These are phyloP conservation scores for Nakaseomyces uthaithaninus DNA, from an alignment of 1,139 yeast species.

Conservation along the genomic window DNA sequence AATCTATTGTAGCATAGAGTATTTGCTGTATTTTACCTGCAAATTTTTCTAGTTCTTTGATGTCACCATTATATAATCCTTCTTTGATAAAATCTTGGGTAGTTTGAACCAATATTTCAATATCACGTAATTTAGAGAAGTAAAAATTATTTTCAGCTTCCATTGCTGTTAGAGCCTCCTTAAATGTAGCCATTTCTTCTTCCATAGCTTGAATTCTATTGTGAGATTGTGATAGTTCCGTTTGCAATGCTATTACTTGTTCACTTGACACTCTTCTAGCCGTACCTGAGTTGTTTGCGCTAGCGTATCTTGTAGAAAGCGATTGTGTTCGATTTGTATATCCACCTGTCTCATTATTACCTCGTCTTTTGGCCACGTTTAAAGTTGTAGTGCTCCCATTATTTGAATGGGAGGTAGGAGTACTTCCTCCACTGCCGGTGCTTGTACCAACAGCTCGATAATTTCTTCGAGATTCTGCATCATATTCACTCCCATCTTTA, in stretches of 20 bases:
- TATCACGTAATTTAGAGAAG: slow-evolving; percentile 79
- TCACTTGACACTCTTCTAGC: slow-evolving; percentile 23
- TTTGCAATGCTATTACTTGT: slow-evolving; percentile 29
- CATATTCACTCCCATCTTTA: slow-evolving; percentile 61
- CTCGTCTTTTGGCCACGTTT: slow-evolving; percentile 7
- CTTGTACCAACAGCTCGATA: slow-evolving; percentile 28
- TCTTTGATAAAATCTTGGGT: slow-evolving; percentile 45
- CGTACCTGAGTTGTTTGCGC: background rate
- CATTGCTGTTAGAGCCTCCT: slow-evolving; percentile 47
- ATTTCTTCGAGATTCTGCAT: slow-evolving; percentile 52
- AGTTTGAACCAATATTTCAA: slow-evolving; percentile 71
- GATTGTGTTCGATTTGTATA: slow-evolving; percentile 4
- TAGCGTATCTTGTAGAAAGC: slow-evolving; percentile 1
- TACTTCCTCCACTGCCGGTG: slow-evolving; percentile 15
- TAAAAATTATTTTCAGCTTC: slow-evolving; percentile 81
- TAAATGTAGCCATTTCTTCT: slow-evolving; percentile 47
- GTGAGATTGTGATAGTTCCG: slow-evolving; percentile 32
- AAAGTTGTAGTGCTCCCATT: slow-evolving; percentile 2
- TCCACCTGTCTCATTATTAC: background rate
- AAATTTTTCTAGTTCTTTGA: slow-evolving; percentile 36
- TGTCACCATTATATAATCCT: slow-evolving; percentile 31
- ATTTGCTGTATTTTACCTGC: slow-evolving; percentile 62
- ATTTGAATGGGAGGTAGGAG: slow-evolving; percentile 10
- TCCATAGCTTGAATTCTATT: slow-evolving; percentile 38
- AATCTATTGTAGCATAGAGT: slow-evolving; percentile 50